Percentiles rank a stretch among this genome's conserved stretches.
Evolutionary conservation across 208 protist species (phyloP).

Genomic region (Crithidia acanthocephali): DNA sequence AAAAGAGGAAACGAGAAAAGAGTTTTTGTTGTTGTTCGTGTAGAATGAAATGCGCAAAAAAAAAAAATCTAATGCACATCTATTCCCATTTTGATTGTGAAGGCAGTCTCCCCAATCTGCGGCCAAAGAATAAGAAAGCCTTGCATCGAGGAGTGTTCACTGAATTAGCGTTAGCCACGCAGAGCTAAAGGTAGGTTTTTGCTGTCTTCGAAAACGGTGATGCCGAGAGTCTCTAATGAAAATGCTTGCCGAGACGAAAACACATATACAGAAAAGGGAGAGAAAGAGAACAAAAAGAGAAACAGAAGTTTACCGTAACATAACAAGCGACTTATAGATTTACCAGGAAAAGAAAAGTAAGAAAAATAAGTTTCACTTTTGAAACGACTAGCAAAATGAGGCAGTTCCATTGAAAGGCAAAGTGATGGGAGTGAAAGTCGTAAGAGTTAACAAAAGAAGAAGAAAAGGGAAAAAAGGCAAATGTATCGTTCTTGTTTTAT

Average conservation of each 20-base stretch:
- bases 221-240: background rate
- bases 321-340: background rate
- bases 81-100: slow-evolving; percentile 19
- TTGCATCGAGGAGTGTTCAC: background rate
- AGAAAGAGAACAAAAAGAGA: slow-evolving; percentile 17
- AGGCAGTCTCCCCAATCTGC: background rate
- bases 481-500: background rate
- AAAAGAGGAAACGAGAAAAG: background rate
- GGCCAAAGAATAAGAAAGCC: background rate
- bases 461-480: background rate
- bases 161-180: background rate
- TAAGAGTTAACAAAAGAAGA: slow-evolving; percentile 8
- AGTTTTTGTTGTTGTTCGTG: background rate
- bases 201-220: background rate
- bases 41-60: slow-evolving; percentile 11
- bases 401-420: background rate
- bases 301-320: background rate
- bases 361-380: slow-evolving; percentile 18
- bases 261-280: background rate
- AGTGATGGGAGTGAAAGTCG: background rate
- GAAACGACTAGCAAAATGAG: slow-evolving; percentile 1
- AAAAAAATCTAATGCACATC: slow-evolving; percentile 2
- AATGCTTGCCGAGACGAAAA: background rate
- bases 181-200: background rate
- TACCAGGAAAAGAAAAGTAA: background rate